Percentiles rank a stretch among this genome's conserved stretches.
Evolutionary conservation across 2,329 filamentous ascomycete species (phyloP).

Genomic region (Penicillium expansum): DNA sequence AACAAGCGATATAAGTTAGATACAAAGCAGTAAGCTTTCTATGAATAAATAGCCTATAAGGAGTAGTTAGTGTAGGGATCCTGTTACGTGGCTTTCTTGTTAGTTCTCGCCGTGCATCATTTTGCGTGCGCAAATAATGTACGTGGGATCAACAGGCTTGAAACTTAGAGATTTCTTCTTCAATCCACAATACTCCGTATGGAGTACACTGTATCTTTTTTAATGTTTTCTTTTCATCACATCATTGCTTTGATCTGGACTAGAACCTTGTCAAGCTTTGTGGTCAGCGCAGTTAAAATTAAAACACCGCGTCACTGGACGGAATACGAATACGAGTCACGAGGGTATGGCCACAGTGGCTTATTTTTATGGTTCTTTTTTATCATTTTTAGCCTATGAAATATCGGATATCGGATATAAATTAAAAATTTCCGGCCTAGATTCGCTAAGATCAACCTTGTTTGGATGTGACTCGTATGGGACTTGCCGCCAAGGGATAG

Average conservation of each 20-base stretch:
- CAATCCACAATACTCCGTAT: background rate
- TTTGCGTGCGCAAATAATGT: background rate
- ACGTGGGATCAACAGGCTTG: background rate
- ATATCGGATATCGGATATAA: background rate
- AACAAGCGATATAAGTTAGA: background rate
- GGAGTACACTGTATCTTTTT: background rate
- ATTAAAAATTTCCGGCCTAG: background rate
- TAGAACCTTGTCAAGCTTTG: slow-evolving; percentile 18
- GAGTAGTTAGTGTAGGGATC: background rate
- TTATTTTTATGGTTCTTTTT: too few species aligned
- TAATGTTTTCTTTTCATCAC: background rate
- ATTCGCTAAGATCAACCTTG: slow-evolving; percentile 12
- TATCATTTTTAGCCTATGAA: background rate
- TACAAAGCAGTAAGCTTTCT: background rate
- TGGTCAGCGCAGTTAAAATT: slow-evolving; percentile 17
- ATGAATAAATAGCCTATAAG: background rate
- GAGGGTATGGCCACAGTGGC: slow-evolving; percentile 21
- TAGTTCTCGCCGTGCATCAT: background rate
- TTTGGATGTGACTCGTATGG: slow-evolving; percentile 8
- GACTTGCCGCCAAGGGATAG: slow-evolving; percentile 8
- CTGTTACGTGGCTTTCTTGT: slow-evolving; percentile 1
- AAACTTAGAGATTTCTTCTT: background rate
- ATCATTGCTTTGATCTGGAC: background rate
- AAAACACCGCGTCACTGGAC: slow-evolving; percentile 19
- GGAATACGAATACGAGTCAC: slow-evolving; percentile 25